Base-by-base conservation (phyloP, 2,329 filamentous ascomycete genomes). In the Ceratocystiopsis sp. region DNA sequence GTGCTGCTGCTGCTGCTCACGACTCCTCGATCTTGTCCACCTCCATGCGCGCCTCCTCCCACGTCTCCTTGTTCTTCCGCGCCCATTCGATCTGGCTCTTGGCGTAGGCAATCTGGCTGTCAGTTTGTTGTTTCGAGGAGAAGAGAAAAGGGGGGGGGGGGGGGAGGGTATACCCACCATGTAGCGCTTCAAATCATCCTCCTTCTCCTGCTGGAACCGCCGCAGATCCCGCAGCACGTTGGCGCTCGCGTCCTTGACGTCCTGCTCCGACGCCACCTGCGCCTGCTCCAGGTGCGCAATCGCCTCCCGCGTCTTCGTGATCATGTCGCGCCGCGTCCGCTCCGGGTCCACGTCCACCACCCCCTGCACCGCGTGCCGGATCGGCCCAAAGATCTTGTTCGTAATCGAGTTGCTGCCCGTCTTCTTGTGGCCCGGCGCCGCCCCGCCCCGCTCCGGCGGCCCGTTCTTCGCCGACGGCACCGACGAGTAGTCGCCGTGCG, bases 261-360 rank as follows among this genome's bases (percentile, higher is more conserved):
- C 91, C 54, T 85, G 79, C 49, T 87, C 85, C 5, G 86, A 84
- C 5, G 84, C 87, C 32, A 85, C 74, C 45, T 95, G 73, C 1
- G 91, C 91, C 65, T 93, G 85, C 61, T 96, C 87, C 42, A 98
- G 69, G 65, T 95, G 73, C 38, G 63, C 72, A 48, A 98, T 77
- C 45, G 78, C 84, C 62, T 98, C 91, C 50, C 80, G 78, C 1
- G 91, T 98, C 69, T 95, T 96, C 35, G 89, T 87, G 52, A 98
- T 95, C 49, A 85, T 81, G 58, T 98, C 91, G 43, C 91, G 74
- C 42, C 91, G 73, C 37, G 87, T 94, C 49, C 87, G 73, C 62
- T 98, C 91, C 0, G 91, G 91, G 56, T 98, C 91, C 37, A 93
- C 84, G 57, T 98, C 91, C 1, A 91, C 89, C 54, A 96, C 89